Percentiles rank a stretch among this genome's conserved stretches.
These are phyloP conservation scores for Oropetium thomaeum DNA, from an alignment of 176 grass and related monocot species.

Conservation along the genomic window DNA sequence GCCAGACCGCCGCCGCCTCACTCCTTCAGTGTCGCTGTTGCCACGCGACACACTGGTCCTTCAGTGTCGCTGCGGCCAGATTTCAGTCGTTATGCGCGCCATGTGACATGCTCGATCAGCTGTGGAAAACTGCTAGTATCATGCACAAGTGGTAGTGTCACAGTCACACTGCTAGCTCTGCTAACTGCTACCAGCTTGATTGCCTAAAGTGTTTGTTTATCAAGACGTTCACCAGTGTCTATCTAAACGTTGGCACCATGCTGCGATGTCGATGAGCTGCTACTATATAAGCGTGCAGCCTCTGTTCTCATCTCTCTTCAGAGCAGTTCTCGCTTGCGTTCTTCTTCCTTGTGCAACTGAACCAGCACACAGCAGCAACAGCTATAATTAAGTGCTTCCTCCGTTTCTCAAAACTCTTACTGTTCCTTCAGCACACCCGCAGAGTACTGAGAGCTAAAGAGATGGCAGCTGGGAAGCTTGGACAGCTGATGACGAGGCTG, in stretches of 20 bases:
- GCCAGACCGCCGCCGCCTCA: neutral
- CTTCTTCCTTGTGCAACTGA: neutral
- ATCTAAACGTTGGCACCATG: neutral
- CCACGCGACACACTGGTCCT: constrained; percentile 12
- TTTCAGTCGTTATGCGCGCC: neutral
- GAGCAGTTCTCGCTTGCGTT: neutral
- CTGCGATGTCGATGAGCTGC: neutral
- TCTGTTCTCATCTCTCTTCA: neutral
- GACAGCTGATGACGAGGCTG: constrained; percentile 46
- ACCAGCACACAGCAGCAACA: neutral
- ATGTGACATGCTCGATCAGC: constrained; percentile 29
- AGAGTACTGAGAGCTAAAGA: neutral
- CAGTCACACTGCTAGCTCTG: neutral
- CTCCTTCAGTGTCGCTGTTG: neutral
- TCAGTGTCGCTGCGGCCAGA: neutral
- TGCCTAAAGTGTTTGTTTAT: neutral
- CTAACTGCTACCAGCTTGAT: neutral
- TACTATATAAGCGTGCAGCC: neutral
- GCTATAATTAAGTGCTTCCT: too few species aligned
- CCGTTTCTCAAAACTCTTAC: neutral
- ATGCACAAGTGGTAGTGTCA: neutral
- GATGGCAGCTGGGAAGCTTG: constrained; percentile 49
- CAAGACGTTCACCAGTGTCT: neutral
- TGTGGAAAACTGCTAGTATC: neutral
- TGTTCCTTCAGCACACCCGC: neutral